Percentiles rank a stretch among this genome's conserved stretches.
phyloP scores from a whole-genome alignment of 441 rosid species.

The Codiaeum variegatum region DNA sequence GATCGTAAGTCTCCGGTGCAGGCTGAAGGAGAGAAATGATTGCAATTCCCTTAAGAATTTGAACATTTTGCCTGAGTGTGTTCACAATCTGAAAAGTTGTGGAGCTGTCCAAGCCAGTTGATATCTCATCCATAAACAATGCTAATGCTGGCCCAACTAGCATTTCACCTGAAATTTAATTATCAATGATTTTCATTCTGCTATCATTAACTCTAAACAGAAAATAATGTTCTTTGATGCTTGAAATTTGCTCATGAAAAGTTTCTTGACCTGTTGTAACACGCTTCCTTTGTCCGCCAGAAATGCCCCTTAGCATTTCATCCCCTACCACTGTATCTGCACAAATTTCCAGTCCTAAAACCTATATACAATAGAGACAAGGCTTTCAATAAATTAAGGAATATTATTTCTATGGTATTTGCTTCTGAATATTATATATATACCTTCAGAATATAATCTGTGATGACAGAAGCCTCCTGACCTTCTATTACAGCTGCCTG shows the following conservation, averaged over 20 bases:
- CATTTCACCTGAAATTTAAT: slow-evolving; percentile 57
- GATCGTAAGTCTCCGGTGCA: slow-evolving; percentile 82
- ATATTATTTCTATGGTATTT: neutral
- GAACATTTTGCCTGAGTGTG: slow-evolving; percentile 57
- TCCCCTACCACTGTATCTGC: slow-evolving; percentile 83
- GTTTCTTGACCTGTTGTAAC: slow-evolving; percentile 62
- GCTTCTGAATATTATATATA: neutral
- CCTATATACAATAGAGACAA: slow-evolving; percentile 28
- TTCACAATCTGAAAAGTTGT: slow-evolving; percentile 82
- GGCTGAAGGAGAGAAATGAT: slow-evolving; percentile 51
- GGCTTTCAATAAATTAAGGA: neutral
- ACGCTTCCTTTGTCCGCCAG: slow-evolving; percentile 85
- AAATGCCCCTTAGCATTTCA: slow-evolving; percentile 83
- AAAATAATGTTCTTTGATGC: neutral
- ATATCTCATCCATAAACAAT: slow-evolving; percentile 89
- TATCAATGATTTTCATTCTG: neutral
- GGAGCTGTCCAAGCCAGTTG: slow-evolving; percentile 89
- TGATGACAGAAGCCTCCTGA: slow-evolving; percentile 54
- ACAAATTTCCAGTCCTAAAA: slow-evolving; percentile 76
- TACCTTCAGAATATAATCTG: slow-evolving; percentile 70
- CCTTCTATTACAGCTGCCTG: slow-evolving; percentile 61
- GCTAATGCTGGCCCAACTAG: slow-evolving; percentile 76
- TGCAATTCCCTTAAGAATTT: slow-evolving; percentile 59
- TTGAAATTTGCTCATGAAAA: neutral
- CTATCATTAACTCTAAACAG: neutral